phyloP scores from a whole-genome alignment of 345 rosid species.

The Balakata baccata region DNA sequence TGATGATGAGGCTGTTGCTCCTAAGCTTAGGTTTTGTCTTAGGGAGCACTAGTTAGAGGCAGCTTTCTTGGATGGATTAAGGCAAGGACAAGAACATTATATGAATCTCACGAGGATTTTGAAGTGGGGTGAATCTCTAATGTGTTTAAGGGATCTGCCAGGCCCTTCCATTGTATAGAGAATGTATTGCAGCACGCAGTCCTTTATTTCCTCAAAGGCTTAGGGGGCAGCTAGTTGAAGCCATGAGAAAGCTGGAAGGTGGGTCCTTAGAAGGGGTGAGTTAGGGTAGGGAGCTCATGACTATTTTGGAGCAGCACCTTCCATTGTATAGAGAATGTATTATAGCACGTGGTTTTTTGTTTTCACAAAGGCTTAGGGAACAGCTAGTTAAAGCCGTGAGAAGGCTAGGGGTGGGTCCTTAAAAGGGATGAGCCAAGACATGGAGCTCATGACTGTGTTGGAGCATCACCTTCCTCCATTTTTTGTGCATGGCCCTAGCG shows the following conservation, averaged over 20 bases:
- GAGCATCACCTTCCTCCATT: constrained; percentile 82
- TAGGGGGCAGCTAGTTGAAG: constrained; percentile 84
- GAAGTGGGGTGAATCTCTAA: constrained; percentile 67
- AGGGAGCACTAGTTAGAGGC: constrained; percentile 84
- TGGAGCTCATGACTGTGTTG: constrained; percentile 58
- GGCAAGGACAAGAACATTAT: constrained; percentile 65
- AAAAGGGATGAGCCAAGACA: constrained; percentile 47
- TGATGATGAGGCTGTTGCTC: constrained; percentile 70
- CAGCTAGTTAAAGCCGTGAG: constrained; percentile 73
- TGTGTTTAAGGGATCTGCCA: constrained; percentile 68
- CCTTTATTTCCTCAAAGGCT: constrained; percentile 62
- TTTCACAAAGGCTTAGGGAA: constrained; percentile 77
- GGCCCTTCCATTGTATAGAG: constrained; percentile 84
- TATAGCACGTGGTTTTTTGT: constrained; percentile 51
- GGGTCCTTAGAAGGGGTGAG: constrained; percentile 42
- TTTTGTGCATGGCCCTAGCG: constrained; percentile 37
- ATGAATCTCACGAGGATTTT: constrained; percentile 63
- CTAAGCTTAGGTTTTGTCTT: constrained; percentile 66
- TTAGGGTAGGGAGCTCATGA: constrained; percentile 56
- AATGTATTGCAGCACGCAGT: constrained; percentile 60
- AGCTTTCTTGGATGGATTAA: constrained; percentile 69
- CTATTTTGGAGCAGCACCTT: constrained; percentile 70
- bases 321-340: constrained; percentile 81
- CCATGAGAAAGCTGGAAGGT: constrained; percentile 68
- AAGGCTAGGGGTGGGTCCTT: constrained; percentile 63